Evolutionary conservation across 1,284 basidiomycete species (phyloP).

Genomic region (Naganishia sp.): DNA sequence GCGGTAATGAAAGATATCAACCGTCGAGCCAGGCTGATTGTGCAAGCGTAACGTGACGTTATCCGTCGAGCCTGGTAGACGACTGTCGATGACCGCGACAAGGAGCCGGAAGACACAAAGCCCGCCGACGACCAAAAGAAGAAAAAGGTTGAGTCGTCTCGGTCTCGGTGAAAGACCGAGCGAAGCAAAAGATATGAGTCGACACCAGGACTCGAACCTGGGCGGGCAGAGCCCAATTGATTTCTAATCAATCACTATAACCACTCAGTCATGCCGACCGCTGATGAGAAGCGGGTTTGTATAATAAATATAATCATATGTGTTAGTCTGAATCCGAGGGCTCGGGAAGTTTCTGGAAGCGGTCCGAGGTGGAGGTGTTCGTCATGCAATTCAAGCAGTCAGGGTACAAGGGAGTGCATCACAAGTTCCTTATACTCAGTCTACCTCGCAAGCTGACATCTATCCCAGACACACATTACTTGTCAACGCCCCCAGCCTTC

Average conservation of each 20-base stretch:
- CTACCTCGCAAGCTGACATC: neutral
- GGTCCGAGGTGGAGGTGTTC: neutral
- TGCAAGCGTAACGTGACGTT: too few species aligned
- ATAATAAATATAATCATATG: neutral
- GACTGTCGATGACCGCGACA: too few species aligned
- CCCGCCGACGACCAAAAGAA: too few species aligned
- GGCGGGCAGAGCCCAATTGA: conserved; percentile 31
- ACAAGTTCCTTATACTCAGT: neutral
- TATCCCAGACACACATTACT: neutral
- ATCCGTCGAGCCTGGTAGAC: too few species aligned
- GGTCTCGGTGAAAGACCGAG: too few species aligned
- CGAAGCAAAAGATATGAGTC: conserved; percentile 6
- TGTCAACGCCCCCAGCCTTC: neutral
- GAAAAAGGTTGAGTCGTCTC: too few species aligned
- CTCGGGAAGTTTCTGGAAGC: neutral
- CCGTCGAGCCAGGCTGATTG: too few species aligned
- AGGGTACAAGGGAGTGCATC: neutral
- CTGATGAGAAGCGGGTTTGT: neutral
- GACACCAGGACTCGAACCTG: conserved; percentile 31
- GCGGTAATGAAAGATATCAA: too few species aligned
- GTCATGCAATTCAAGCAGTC: neutral
- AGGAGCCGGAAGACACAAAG: too few species aligned
- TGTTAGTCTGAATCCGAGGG: neutral
- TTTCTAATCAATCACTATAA: conserved; percentile 32
- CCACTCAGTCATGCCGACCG: conserved; percentile 27